phyloP scores from a whole-genome alignment of 2,329 filamentous ascomycete genomes.

The Pseudocercospora cruenta region DNA sequence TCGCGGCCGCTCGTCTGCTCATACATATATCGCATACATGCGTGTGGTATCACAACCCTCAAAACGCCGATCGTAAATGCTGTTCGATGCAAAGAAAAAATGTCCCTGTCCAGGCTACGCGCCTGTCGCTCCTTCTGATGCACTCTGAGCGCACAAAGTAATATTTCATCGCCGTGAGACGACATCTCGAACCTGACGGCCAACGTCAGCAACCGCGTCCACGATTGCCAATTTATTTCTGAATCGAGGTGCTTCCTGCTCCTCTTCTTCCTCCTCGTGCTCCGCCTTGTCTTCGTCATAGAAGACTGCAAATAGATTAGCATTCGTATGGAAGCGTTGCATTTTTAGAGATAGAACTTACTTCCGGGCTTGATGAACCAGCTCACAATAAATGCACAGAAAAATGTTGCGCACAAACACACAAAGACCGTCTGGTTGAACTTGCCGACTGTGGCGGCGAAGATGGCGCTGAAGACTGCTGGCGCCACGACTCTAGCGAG shows the following conservation, averaged over 20 bases:
- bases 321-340: not conserved
- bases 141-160: not conserved
- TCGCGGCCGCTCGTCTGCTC: constrained; percentile 5
- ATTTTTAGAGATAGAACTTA: constrained; percentile 54
- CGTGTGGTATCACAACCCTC: constrained; percentile 2
- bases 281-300: constrained; percentile 26
- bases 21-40: constrained; percentile 8
- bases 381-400: constrained; percentile 65
- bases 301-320: constrained; percentile 18
- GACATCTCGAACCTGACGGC: not conserved
- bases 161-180: not conserved
- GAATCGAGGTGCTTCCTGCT: not conserved
- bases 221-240: not conserved
- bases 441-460: constrained; percentile 74
- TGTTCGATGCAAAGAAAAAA: not conserved
- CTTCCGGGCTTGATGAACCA: constrained; percentile 74
- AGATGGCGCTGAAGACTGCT: constrained; percentile 82
- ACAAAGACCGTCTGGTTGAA: constrained; percentile 86
- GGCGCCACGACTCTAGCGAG: constrained; percentile 78
- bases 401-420: constrained; percentile 69
- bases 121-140: not conserved
- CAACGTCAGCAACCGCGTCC: constrained; percentile 2
- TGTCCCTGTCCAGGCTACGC: not conserved
- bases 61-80: constrained; percentile 6
- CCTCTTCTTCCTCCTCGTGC: constrained; percentile 17